Percentiles rank a stretch among this genome's conserved stretches.
Evolutionary conservation across 2,329 filamentous ascomycete species (phyloP).

Genomic region (Sarocladium oryzae): DNA sequence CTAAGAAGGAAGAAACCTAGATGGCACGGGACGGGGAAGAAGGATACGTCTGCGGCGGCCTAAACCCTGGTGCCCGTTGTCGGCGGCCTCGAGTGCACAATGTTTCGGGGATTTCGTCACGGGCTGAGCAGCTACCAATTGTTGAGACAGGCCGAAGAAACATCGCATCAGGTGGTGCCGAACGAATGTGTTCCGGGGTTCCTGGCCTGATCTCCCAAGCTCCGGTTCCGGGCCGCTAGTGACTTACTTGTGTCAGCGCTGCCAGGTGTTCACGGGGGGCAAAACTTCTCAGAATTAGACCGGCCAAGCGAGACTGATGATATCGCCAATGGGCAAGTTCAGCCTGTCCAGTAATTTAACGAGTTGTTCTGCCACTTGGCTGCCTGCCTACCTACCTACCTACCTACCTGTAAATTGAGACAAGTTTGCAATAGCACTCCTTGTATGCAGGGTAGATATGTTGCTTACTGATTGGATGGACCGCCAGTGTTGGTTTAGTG

Average conservation of each 20-base stretch:
- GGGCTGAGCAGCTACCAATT: neutral
- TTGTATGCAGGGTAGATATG: neutral
- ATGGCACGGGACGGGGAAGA: neutral
- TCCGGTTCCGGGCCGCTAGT: constrained; percentile 1
- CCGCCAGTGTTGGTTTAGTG: neutral
- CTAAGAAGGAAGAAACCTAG: neutral
- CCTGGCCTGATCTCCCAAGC: constrained; percentile 1
- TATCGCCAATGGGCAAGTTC: no score
- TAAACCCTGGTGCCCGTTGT: neutral
- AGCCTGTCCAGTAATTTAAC: no score
- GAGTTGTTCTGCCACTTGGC: no score
- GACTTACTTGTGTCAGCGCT: no score
- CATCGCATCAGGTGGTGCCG: constrained; percentile 8
- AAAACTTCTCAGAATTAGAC: no score
- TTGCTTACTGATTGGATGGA: neutral
- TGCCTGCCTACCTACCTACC: no score
- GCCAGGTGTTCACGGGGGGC: no score
- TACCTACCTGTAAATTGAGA: no score
- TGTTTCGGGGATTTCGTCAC: neutral
- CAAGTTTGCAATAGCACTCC: no score
- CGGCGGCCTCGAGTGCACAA: neutral
- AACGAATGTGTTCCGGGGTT: neutral
- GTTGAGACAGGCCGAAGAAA: neutral
- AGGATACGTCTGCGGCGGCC: neutral
- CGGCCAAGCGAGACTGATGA: no score